Base-by-base conservation (phyloP, 1,139 yeast species). In the Meyerozyma carpophila region DNA sequence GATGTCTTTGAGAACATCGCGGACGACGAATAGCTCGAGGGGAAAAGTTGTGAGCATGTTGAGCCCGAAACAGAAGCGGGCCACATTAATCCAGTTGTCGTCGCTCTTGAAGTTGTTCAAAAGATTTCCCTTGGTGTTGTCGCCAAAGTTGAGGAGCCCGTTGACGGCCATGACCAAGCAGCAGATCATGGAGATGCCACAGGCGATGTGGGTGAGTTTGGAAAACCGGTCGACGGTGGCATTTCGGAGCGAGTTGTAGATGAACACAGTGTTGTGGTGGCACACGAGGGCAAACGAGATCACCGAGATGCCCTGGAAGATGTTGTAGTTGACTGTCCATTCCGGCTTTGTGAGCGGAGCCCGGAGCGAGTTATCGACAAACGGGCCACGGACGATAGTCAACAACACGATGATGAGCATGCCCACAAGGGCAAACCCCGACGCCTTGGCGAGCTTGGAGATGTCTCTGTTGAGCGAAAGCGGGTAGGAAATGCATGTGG, bases 1-100 rank as follows among this genome's bases (percentile, higher is more conserved):
- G 44, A 84, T 68, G 55, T 88, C 95, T 52, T 81, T 76, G 21
- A 87, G 61, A 1, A 90, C 96, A 53, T 91, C 96, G 51, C 98
- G 68, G 32, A 94, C 82, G 4, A 91, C 98, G 59, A 90, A 90
- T 0, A 91, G 78, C 59, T 91, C 98, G 41, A 91, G 64, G 0
- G 98, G 98, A 54, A 89, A 82, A 0, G 98, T 91, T 0, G 98
- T 91, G 47, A 91, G 73, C 97, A 91, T 91, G 57, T 91, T 91
- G 55, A 91, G 73, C 0, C 98, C 98, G 63, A 91, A 91, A 55
- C 96, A 88, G 53, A 91, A 79, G 44, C 98, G 73, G 0, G 98
- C 97, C 34, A 91, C 68, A 52, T 90, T 91, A 38, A 88, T 87
- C 60, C 80, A 70, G 53, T 70, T 66, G 57, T 90, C 96, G 56